phyloP scores from a whole-genome alignment of 2,329 filamentous ascomycete species.

The Sporothrix brasiliensis region DNA sequence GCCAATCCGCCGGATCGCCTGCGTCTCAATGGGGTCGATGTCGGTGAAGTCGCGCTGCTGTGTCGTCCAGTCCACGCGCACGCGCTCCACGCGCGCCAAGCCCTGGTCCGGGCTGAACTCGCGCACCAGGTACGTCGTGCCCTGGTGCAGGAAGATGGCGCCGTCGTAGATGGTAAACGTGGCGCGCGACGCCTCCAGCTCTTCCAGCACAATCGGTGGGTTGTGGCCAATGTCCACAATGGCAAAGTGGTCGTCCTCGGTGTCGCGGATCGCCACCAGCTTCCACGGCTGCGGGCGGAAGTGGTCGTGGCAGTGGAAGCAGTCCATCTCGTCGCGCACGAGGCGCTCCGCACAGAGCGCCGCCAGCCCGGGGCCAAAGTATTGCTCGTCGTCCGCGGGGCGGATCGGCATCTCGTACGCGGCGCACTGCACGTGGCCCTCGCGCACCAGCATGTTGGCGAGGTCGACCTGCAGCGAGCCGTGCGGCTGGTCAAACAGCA shows the following conservation, averaged over 20 bases:
- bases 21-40: constrained; percentile 89
- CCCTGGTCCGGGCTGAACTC: constrained; percentile 80
- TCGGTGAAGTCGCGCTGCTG: constrained; percentile 92
- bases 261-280: constrained; percentile 85
- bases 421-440: constrained; percentile 94
- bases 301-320: constrained; percentile 85
- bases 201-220: constrained; percentile 84
- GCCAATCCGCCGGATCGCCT: constrained; percentile 70
- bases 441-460: constrained; percentile 85
- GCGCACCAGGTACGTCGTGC: constrained; percentile 87
- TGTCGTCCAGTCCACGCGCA: constrained; percentile 94
- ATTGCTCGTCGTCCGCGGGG: constrained; percentile 71
- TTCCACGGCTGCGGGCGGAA: constrained; percentile 84
- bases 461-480: constrained; percentile 87
- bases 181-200: constrained; percentile 92
- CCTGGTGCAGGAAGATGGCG: constrained; percentile 95
- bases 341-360: constrained; percentile 75
- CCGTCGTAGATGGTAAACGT: constrained; percentile 97
- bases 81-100: constrained; percentile 83
- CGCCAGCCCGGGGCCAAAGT: constrained; percentile 75
- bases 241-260: constrained; percentile 82
- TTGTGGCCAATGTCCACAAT: constrained; percentile 85
- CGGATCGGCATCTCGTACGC: constrained; percentile 92
- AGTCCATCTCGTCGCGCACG: constrained; percentile 72
- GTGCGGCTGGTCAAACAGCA: constrained; percentile 90